These are phyloP conservation scores for Yamadazyma scolyti DNA, from an alignment of 805 yeast genomes.

Conservation along the genomic window DNA sequence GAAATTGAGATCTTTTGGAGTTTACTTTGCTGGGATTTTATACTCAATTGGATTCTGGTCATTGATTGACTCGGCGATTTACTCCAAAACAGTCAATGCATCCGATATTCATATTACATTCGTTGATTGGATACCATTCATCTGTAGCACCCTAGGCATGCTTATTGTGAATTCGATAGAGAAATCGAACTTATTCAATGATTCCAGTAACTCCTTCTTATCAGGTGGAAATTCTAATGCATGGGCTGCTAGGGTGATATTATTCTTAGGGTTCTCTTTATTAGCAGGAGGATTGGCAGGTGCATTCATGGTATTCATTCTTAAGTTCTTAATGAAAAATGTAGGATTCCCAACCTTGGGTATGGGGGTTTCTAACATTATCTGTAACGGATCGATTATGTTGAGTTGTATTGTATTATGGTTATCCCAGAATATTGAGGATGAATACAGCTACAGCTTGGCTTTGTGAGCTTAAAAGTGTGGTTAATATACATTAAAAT, in stretches of 20 bases:
- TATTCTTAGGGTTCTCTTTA: slow-evolving; percentile 88
- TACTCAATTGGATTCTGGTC: slow-evolving; percentile 89
- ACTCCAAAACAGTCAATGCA: slow-evolving; percentile 79
- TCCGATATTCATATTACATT: slow-evolving; percentile 84
- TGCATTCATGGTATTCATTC: slow-evolving; percentile 78
- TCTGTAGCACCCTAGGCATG: slow-evolving; percentile 88
- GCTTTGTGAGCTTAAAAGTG: slow-evolving; percentile 47
- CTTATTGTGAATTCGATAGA: slow-evolving; percentile 73
- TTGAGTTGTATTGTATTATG: slow-evolving; percentile 85
- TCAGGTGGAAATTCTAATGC: slow-evolving; percentile 50
- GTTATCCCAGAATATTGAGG: slow-evolving; percentile 94
- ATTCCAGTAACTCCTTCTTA: slow-evolving; percentile 34
- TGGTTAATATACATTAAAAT: not conserved
- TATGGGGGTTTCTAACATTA: slow-evolving; percentile 89
- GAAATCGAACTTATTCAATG: slow-evolving; percentile 53
- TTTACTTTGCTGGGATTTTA: slow-evolving; percentile 70
- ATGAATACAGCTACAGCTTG: slow-evolving; percentile 89
- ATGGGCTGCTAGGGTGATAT: slow-evolving; percentile 90
- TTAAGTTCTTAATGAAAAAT: slow-evolving; percentile 78
- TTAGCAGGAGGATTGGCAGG: slow-evolving; percentile 95
- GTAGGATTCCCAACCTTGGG: slow-evolving; percentile 84
- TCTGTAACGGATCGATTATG: slow-evolving; percentile 76
- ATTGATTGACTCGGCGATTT: slow-evolving; percentile 84
- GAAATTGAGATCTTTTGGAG: slow-evolving; percentile 67
- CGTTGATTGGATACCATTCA: slow-evolving; percentile 93